A percentile compares a stretch with the other conserved stretches of the same genome.
Conservation (phyloP, 2,329 filamentous ascomycete genomes). For the Cercospora brassicicola region DNA sequence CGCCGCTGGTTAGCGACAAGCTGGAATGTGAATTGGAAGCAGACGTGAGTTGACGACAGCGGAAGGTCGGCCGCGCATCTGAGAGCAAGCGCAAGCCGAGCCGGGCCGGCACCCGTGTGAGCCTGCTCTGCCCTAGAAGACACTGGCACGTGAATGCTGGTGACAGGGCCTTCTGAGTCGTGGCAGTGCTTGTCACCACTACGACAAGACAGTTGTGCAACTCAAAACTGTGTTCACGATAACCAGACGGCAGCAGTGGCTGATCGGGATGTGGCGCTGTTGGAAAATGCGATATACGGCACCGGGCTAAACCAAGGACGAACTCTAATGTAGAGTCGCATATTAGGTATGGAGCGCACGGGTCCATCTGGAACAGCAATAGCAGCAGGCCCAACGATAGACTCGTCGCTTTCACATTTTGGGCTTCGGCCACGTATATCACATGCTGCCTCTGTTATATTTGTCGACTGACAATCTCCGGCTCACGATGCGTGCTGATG, state of each 20-base stretch:
- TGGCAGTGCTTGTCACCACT: neutral
- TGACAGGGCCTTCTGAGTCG: neutral
- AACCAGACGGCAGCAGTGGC: neutral
- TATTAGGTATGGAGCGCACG: neutral
- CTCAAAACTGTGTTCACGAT: neutral
- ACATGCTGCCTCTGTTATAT: neutral
- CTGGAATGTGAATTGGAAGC: neutral
- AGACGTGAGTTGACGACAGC: neutral
- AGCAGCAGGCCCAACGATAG: conserved; percentile 13
- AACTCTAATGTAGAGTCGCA: neutral
- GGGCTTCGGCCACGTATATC: neutral
- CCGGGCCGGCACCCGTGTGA: neutral
- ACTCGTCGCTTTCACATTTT: neutral
- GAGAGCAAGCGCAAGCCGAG: neutral
- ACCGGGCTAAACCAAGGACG: neutral
- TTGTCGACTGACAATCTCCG: neutral
- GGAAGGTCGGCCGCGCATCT: neutral
- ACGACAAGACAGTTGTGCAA: neutral
- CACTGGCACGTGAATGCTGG: neutral
- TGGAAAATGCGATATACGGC: neutral
- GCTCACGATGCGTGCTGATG: neutral
- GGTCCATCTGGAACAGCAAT: neutral
- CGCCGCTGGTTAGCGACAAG: neutral
- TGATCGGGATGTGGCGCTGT: neutral
- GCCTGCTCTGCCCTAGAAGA: neutral